Evolutionary conservation across 805 yeast genomes (phyloP), one percentile per base, ranked within the genome.

Genomic region (Geotrichum ghanense): DNA sequence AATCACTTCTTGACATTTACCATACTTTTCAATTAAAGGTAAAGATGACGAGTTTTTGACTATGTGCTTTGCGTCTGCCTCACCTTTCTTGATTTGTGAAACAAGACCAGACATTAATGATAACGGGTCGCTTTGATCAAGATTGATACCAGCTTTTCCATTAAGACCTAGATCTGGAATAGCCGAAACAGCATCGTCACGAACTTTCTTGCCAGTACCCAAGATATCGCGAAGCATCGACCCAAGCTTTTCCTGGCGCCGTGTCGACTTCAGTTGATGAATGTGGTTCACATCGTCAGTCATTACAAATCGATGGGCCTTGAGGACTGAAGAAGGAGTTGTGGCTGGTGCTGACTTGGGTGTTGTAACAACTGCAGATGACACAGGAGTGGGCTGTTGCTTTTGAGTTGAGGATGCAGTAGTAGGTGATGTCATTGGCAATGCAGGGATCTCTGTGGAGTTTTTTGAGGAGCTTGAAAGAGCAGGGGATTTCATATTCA

Each of bases 1-100:
- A 52, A 92, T 76, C 43, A 89, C 85, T 62, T 90, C 97, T 64
- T 87, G 95, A 62, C 97, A 90, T 45, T 83, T 75, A 40, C 98
- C 98, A 62, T 90, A 90, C 61, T 89, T 84, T 55, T 88, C 89
- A 6, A 79, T 82, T 62, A 90, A 83, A 7, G 89, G 77, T 43
- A 49, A 49, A 39, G 43, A 22, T 22, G 24, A 25, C 45, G 50
- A 63, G 40, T 54, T 51, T 17, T 50, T 44, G 14, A 64, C 64
- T 22, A 60, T 52, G 27, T 54, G 55, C 27, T 53, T 58, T 21
- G 65, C 55, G 41, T 64, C 65, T 42, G 57, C 54, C 37, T 65
- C 65, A 25, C 68, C 66, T 22, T 60, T 62, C 27, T 64, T 57
- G 43, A 63, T 54, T 35, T 55, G 54, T 39, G 53, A 51, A 26